Percentiles rank a stretch among this genome's conserved stretches.
phyloP scores from a whole-genome alignment of 192 early-diverging fungal species.

The Gigaspora rosea region DNA sequence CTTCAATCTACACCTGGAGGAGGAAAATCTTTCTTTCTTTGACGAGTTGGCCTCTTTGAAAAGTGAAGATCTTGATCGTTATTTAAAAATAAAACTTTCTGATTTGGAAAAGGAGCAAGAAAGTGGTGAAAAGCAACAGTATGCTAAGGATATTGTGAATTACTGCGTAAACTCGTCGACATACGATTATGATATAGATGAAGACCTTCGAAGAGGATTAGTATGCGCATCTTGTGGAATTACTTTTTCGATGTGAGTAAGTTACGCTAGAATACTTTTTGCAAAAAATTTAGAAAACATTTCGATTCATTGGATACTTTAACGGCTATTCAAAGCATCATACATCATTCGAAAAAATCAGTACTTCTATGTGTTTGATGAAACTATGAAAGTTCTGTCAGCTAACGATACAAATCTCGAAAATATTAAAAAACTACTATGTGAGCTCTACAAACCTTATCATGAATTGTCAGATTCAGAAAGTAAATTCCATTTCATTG shows the following conservation, averaged over 20 bases:
- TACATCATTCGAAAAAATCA: neutral
- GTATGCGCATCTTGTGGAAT: no score
- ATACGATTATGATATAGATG: no score
- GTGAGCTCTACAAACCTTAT: neutral
- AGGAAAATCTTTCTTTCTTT: neutral
- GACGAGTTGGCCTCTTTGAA: conserved; percentile 10
- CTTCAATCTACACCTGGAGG: neutral
- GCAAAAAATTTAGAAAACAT: neutral
- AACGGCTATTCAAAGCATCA: neutral
- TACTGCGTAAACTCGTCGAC: no score
- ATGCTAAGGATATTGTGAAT: no score
- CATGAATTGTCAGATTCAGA: neutral
- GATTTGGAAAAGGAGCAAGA: neutral
- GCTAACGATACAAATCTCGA: neutral
- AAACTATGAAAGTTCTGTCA: neutral
- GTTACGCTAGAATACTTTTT: neutral
- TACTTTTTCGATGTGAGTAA: neutral
- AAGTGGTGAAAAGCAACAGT: no score
- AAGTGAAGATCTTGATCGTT: neutral
- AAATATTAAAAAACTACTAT: neutral
- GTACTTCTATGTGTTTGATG: neutral
- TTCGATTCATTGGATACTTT: neutral
- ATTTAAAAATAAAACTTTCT: neutral
- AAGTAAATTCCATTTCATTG: neutral
- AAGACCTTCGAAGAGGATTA: no score